Conservation (phyloP, 2,329 filamentous ascomycete genomes). For the Neophaeococcomyces aloes region DNA sequence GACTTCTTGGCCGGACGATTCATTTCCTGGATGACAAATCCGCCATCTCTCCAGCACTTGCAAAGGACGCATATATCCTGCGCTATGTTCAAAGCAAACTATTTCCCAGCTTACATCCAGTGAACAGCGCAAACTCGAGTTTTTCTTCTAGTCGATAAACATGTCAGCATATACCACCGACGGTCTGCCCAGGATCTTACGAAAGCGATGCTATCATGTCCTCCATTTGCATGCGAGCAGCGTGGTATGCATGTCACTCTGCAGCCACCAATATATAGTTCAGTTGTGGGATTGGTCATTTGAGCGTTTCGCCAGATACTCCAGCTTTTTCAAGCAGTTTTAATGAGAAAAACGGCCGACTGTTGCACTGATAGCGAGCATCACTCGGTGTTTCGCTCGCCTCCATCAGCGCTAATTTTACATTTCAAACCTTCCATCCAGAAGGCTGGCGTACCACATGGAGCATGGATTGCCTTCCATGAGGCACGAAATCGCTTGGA, state of each 20-base stretch:
- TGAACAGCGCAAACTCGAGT: slow-evolving; percentile 1
- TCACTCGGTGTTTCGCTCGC: neutral
- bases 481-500: neutral
- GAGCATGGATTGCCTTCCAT: neutral
- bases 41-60: slow-evolving; percentile 63
- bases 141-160: slow-evolving; percentile 1
- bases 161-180: too few species aligned
- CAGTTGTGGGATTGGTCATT: neutral
- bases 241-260: too few species aligned
- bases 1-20: slow-evolving; percentile 63
- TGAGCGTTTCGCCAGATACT: slow-evolving; percentile 3
- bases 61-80: slow-evolving; percentile 65
- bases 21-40: slow-evolving; percentile 60
- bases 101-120: slow-evolving; percentile 21
- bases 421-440: neutral
- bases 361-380: slow-evolving; percentile 1
- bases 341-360: neutral
- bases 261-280: too few species aligned
- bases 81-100: slow-evolving; percentile 38
- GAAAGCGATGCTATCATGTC: neutral
- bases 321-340: slow-evolving; percentile 4
- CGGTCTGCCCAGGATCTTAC: too few species aligned
- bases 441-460: neutral
- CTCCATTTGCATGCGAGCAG: neutral
- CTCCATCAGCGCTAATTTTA: neutral